Conservation (phyloP, 192 early-diverging fungal species). For the Dissophora globulifera region DNA sequence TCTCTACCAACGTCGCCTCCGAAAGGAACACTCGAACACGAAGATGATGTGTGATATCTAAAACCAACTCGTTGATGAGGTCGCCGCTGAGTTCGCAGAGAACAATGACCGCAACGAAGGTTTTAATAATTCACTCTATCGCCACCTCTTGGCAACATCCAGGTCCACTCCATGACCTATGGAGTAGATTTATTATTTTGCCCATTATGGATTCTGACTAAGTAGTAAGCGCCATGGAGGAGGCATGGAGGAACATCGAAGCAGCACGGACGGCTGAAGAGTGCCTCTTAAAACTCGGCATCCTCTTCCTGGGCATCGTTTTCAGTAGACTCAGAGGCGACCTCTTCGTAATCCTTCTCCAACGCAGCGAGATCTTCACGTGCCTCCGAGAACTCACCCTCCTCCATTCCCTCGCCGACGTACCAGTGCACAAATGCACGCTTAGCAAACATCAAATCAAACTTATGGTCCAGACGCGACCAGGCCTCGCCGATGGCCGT, state of each 20-base stretch:
- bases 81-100: slow-evolving; percentile 83
- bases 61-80: slow-evolving; percentile 81
- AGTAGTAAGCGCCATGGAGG: too few species aligned
- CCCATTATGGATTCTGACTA: slow-evolving; percentile 3
- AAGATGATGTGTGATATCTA: slow-evolving; percentile 88
- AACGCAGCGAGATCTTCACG: slow-evolving; percentile 99
- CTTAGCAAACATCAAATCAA: slow-evolving; percentile 99
- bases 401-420: slow-evolving; percentile 99
- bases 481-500: slow-evolving; percentile 99
- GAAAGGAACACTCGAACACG: slow-evolving; percentile 77
- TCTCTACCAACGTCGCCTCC: slow-evolving; percentile 76
- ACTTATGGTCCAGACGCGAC: slow-evolving; percentile 99
- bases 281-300: slow-evolving; percentile 42
- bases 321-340: slow-evolving; percentile 94
- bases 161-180: background rate
- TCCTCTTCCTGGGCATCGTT: slow-evolving; percentile 65
- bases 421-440: slow-evolving; percentile 99
- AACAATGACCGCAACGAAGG: slow-evolving; percentile 74
- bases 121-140: background rate
- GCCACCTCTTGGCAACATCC: too few species aligned
- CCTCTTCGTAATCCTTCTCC: slow-evolving; percentile 99
- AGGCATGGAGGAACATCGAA: too few species aligned
- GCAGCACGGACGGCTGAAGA: too few species aligned
- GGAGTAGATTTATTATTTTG: background rate
- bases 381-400: slow-evolving; percentile 99